phyloP scores from a whole-genome alignment of 2,329 filamentous ascomycete species.

The Fusarium sp. region DNA sequence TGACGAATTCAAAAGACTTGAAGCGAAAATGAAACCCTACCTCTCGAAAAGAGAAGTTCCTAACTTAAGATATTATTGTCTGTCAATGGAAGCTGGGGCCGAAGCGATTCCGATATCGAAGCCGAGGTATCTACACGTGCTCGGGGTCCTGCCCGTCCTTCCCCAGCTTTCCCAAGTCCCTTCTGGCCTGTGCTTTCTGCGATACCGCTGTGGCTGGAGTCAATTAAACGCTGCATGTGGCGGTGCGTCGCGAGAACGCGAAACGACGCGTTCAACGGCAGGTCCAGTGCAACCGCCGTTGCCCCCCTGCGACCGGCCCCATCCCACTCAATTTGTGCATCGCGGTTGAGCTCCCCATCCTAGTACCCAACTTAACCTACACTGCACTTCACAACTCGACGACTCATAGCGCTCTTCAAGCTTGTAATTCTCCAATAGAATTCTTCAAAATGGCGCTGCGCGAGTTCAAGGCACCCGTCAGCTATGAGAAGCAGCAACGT shows the following conservation, averaged over 20 bases:
- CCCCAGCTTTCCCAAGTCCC: slow-evolving; percentile 21
- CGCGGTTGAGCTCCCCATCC: slow-evolving; percentile 36
- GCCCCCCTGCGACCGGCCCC: slow-evolving; percentile 46
- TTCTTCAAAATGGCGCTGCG: slow-evolving; percentile 80
- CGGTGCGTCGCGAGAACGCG: slow-evolving; percentile 49
- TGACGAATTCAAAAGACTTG: slow-evolving; percentile 41
- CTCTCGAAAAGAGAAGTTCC: slow-evolving; percentile 11
- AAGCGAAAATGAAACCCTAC: not conserved
- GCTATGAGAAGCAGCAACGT: slow-evolving; percentile 90
- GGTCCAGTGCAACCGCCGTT: slow-evolving; percentile 36
- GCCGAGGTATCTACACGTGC: slow-evolving; percentile 54
- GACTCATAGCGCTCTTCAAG: slow-evolving; percentile 28
- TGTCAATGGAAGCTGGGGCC: slow-evolving; percentile 21
- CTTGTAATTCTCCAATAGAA: slow-evolving; percentile 33
- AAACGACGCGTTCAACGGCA: slow-evolving; percentile 47
- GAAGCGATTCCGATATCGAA: slow-evolving; percentile 36
- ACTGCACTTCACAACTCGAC: slow-evolving; percentile 26
- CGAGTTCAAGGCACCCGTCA: slow-evolving; percentile 79
- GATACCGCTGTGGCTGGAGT: slow-evolving; percentile 35
- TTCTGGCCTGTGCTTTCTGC: slow-evolving; percentile 13
- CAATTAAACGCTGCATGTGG: slow-evolving; percentile 46
- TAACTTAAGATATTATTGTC: slow-evolving; percentile 26
- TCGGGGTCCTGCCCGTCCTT: slow-evolving; percentile 44
- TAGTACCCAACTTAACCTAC: not conserved
- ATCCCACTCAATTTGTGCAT: slow-evolving; percentile 50